These are phyloP conservation scores for Penicillium glabrum DNA, from an alignment of 2,329 filamentous ascomycete species.

Conservation along the genomic window DNA sequence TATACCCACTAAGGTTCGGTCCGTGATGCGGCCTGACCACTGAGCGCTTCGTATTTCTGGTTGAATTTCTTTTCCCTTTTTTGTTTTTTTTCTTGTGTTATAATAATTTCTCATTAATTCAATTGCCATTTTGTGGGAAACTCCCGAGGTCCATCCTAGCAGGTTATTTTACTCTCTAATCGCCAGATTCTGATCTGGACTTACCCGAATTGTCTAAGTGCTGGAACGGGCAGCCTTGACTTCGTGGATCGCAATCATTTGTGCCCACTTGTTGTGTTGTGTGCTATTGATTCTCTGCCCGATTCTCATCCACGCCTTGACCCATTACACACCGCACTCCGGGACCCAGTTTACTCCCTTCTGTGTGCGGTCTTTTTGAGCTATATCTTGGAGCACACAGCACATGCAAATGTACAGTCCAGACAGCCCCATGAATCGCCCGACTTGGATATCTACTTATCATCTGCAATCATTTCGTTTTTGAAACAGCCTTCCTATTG, in stretches of 20 bases:
- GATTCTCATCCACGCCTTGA: conserved; percentile 16
- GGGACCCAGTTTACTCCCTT: conserved; percentile 20
- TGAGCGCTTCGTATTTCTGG: conserved; percentile 11
- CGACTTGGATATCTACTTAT: conserved; percentile 30
- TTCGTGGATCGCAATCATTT: conserved; percentile 36
- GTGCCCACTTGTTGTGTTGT: conserved; percentile 24
- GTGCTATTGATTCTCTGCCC: conserved; percentile 22
- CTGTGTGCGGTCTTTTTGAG: conserved; percentile 18
- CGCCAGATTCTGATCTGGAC: conserved; percentile 21
- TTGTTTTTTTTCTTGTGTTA: conserved; percentile 8
- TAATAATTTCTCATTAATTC: neutral
- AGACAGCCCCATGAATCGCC: conserved; percentile 26
- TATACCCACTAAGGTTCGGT: conserved; percentile 24
- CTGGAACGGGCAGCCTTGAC: conserved; percentile 26
- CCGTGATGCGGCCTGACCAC: conserved; percentile 12
- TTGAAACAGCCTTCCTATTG: conserved; percentile 27
- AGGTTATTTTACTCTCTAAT: conserved; percentile 4
- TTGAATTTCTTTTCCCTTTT: conserved; percentile 9
- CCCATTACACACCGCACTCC: conserved; percentile 18
- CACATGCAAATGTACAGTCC: conserved; percentile 33
- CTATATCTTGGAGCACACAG: conserved; percentile 33
- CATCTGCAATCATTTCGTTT: conserved; percentile 10
- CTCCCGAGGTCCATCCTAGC: conserved; percentile 12
- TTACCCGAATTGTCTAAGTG: conserved; percentile 30
- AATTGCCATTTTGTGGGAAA: conserved; percentile 8